Percentiles rank a stretch among this genome's conserved stretches.
phyloP scores from a whole-genome alignment of 2,329 filamentous ascomycete species.

The Penicillium sp. region DNA sequence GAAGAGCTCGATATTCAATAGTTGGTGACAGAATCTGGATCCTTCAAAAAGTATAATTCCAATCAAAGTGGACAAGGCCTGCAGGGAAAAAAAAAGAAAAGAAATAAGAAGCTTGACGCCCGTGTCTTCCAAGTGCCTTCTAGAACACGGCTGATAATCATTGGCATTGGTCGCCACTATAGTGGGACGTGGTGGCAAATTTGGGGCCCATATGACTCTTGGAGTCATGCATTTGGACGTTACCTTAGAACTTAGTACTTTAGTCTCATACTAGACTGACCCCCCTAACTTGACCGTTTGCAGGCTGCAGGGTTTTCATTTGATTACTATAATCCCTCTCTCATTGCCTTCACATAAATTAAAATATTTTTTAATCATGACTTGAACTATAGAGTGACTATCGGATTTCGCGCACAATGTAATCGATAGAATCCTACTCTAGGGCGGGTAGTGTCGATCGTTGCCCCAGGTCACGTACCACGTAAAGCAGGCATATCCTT shows the following conservation, averaged over 20 bases:
- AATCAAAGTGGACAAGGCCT: not conserved
- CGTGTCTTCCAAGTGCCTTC: slow-evolving; percentile 35
- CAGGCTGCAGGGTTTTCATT: not conserved
- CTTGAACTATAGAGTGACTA: too few species aligned
- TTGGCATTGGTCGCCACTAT: slow-evolving; percentile 7
- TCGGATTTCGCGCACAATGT: not conserved
- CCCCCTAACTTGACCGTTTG: not conserved
- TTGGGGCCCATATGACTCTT: slow-evolving; percentile 1
- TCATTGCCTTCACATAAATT: not conserved
- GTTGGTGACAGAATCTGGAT: not conserved
- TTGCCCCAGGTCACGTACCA: not conserved
- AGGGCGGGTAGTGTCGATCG: not conserved
- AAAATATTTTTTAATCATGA: too few species aligned
- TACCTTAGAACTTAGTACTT: not conserved
- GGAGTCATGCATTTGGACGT: slow-evolving; percentile 2
- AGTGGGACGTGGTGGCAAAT: slow-evolving; percentile 10
- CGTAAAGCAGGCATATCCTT: not conserved
- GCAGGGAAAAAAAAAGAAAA: not conserved
- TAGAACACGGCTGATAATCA: slow-evolving; percentile 27
- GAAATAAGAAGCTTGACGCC: slow-evolving; percentile 22
- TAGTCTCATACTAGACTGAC: not conserved
- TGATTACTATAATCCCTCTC: not conserved
- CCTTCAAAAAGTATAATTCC: not conserved
- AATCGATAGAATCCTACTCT: not conserved
- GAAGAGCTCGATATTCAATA: not conserved